These are phyloP conservation scores for Leavenworthia alabamica DNA, from an alignment of 345 rosid species.

Conservation along the genomic window DNA sequence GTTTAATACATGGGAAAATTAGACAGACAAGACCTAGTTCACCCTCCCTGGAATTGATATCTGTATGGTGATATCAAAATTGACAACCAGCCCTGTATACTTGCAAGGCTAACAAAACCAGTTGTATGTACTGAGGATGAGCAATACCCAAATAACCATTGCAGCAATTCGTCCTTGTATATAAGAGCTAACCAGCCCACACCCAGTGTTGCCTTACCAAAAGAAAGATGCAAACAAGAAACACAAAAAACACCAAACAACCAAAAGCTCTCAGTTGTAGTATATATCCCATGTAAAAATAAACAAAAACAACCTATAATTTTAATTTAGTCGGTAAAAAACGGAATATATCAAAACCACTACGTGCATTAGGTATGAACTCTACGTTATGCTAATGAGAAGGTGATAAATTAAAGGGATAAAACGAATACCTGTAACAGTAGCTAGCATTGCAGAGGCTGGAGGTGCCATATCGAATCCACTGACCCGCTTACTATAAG, in stretches of 20 bases:
- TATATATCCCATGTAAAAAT: slow-evolving; percentile 40
- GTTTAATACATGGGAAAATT: slow-evolving; percentile 12
- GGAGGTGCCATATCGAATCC: slow-evolving; percentile 94
- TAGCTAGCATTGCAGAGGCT: slow-evolving; percentile 63
- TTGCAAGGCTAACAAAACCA: slow-evolving; percentile 58
- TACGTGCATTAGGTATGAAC: slow-evolving; percentile 42
- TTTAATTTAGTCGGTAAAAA: not conserved
- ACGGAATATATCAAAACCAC: slow-evolving; percentile 44
- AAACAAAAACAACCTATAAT: slow-evolving; percentile 29
- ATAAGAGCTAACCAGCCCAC: slow-evolving; percentile 81
- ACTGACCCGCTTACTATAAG: slow-evolving; percentile 69
- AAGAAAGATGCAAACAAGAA: slow-evolving; percentile 68
- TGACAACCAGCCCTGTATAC: slow-evolving; percentile 12
- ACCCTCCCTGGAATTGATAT: not conserved
- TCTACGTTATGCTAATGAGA: slow-evolving; percentile 40
- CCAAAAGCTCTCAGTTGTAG: slow-evolving; percentile 66
- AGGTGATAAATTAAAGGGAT: slow-evolving; percentile 27
- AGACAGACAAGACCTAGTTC: not conserved
- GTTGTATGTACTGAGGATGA: slow-evolving; percentile 64
- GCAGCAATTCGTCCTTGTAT: slow-evolving; percentile 67
- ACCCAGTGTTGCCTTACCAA: slow-evolving; percentile 79
- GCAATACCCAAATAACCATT: slow-evolving; percentile 70
- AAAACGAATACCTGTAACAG: slow-evolving; percentile 45
- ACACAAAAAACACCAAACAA: slow-evolving; percentile 58
- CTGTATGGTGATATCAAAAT: slow-evolving; percentile 20